Evolutionary conservation across 352 stramenopile species (phyloP).

Genomic region (Phytophthora pluvialis): DNA sequence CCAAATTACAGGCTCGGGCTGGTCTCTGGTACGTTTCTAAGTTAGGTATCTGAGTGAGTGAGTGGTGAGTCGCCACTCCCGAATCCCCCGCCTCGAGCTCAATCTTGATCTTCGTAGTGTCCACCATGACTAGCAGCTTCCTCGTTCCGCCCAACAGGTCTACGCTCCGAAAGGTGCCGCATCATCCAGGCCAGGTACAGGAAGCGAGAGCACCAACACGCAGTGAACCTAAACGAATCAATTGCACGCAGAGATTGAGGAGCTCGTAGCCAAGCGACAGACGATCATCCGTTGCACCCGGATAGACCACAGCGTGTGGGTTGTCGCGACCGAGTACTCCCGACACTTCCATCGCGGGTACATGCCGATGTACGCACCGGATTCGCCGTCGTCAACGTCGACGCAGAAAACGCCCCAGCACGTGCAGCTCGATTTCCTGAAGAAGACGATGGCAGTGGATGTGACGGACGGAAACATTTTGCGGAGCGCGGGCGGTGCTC

Average conservation of each 20-base stretch:
- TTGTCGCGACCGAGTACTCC: conserved; percentile 23
- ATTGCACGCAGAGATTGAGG: conserved; percentile 10
- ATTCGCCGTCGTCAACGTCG: background rate
- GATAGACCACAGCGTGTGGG: conserved; percentile 14
- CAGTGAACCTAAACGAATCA: background rate
- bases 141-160: conserved; percentile 10
- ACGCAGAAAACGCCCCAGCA: background rate
- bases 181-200: conserved; percentile 28
- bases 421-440: conserved; percentile 18
- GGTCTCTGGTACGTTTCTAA: background rate
- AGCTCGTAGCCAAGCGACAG: conserved; percentile 7
- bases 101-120: background rate
- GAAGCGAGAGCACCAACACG: conserved; percentile 10
- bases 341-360: conserved; percentile 18
- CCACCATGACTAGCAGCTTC: conserved; percentile 13
- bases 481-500: conserved; percentile 8
- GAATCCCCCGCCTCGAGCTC: background rate
- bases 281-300: background rate
- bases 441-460: background rate
- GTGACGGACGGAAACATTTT: conserved; percentile 13
- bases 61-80: conserved; percentile 13
- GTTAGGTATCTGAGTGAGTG: background rate
- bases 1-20: conserved; percentile 2
- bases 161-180: conserved; percentile 13
- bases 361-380: background rate